These are phyloP conservation scores for Endocladia muricata DNA, from an alignment of 31 red algal species.

Conservation along the genomic window DNA sequence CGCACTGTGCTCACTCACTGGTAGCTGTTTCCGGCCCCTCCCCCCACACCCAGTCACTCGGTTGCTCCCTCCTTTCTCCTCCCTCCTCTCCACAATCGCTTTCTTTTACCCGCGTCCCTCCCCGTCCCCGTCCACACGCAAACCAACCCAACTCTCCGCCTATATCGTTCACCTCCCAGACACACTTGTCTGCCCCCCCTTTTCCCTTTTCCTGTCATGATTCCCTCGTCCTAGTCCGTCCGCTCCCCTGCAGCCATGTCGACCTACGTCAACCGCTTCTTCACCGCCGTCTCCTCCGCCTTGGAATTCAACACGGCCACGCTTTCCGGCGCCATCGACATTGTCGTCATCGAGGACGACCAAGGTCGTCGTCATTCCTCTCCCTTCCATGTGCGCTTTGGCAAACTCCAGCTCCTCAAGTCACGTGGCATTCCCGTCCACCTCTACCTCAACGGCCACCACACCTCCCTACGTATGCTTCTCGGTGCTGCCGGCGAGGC, in stretches of 20 bases:
- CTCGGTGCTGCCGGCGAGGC: conserved; percentile 97
- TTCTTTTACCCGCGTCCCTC: no score
- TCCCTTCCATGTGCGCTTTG: conserved; percentile 97
- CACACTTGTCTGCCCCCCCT: no score
- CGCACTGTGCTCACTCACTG: no score
- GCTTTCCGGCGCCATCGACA: conserved; percentile 96
- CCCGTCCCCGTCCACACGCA: no score
- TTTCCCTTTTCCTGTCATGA: no score
- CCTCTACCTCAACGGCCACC: conserved; percentile 74
- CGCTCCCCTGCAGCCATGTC: conserved; percentile 53
- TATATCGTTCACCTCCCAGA: no score
- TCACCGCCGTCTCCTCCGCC: conserved; percentile 86
- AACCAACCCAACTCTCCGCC: no score
- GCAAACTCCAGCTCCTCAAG: conserved; percentile 94
- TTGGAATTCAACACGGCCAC: conserved; percentile 99
- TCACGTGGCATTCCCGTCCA: conserved; percentile 84
- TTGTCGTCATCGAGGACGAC: conserved; percentile 89
- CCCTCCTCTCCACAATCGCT: no score
- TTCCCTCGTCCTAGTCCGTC: no score
- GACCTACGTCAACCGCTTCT: conserved; percentile 80
- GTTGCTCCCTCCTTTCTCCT: no score
- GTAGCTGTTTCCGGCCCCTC: no score
- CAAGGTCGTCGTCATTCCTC: conserved; percentile 69
- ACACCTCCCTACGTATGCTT: conserved; percentile 59
- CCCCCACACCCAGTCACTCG: no score